Conservation (phyloP, 2,329 filamentous ascomycete genomes). For the Penicillium sp. region DNA sequence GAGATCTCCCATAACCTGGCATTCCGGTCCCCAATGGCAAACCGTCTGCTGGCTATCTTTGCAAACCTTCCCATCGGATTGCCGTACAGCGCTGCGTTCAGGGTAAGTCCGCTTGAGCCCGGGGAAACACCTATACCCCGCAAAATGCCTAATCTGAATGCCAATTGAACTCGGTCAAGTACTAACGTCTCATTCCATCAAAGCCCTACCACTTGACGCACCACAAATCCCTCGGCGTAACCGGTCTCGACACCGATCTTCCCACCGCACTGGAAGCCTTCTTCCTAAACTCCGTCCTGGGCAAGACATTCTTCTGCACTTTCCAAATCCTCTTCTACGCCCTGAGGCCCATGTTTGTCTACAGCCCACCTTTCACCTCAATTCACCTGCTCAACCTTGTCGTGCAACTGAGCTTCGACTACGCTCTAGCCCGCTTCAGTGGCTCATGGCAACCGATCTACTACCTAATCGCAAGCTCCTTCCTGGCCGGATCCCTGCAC, state of each 20-base stretch:
- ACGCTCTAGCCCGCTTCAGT: constrained; percentile 57
- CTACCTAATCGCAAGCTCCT: constrained; percentile 84
- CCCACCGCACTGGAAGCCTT: constrained; percentile 87
- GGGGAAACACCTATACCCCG: background rate
- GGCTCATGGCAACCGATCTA: constrained; percentile 57
- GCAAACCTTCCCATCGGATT: constrained; percentile 94
- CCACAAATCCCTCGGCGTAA: constrained; percentile 96
- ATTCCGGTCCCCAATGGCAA: constrained; percentile 73
- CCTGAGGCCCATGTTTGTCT: constrained; percentile 89
- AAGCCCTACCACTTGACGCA: constrained; percentile 96
- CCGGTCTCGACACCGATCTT: constrained; percentile 92
- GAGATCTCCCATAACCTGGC: constrained; percentile 98
- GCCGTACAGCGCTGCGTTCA: constrained; percentile 92
- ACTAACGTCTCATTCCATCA: constrained; percentile 8
- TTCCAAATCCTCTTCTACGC: constrained; percentile 99
- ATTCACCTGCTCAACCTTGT: constrained; percentile 79
- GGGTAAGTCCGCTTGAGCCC: constrained; percentile 51
- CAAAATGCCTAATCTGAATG: background rate
- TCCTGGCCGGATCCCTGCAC: constrained; percentile 89
- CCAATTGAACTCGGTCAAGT: background rate
- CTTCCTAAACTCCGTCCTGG: constrained; percentile 85
- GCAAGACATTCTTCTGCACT: constrained; percentile 98
- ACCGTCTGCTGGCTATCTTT: constrained; percentile 82
- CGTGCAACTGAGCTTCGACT: constrained; percentile 74
- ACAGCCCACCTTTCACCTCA: constrained; percentile 78